A percentile compares a stretch with the other conserved stretches of the same genome.
These are phyloP conservation scores for Dissophora ornata DNA, from an alignment of 192 early-diverging fungal species.

Conservation along the genomic window DNA sequence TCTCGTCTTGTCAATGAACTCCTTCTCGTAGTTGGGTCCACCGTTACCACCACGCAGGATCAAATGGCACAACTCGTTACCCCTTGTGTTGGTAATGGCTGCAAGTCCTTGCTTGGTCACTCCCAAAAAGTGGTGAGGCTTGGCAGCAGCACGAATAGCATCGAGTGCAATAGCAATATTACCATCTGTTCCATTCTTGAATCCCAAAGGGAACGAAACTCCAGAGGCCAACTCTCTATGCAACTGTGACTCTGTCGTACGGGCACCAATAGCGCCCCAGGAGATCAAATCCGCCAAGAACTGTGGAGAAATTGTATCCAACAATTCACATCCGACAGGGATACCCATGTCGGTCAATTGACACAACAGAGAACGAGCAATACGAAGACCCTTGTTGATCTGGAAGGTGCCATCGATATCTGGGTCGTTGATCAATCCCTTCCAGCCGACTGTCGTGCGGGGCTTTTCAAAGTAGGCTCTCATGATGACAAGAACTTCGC, in stretches of 20 bases:
- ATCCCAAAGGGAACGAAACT: slow-evolving; percentile 95
- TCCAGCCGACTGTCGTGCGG: slow-evolving; percentile 94
- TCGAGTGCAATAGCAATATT: slow-evolving; percentile 80
- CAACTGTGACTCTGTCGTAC: slow-evolving; percentile 95
- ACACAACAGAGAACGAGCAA: slow-evolving; percentile 83
- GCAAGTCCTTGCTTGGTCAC: slow-evolving; percentile 95
- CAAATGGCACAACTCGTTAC: slow-evolving; percentile 88
- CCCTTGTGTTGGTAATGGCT: slow-evolving; percentile 87
- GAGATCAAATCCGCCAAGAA: slow-evolving; percentile 93
- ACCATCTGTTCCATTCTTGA: slow-evolving; percentile 99
- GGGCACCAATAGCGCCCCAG: slow-evolving; percentile 97
- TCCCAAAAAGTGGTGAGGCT: slow-evolving; percentile 91
- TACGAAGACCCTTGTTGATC: slow-evolving; percentile 96
- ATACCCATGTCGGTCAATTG: slow-evolving; percentile 85
- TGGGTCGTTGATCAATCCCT: slow-evolving; percentile 87
- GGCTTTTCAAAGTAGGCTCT: slow-evolving; percentile 99
- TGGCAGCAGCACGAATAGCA: slow-evolving; percentile 75
- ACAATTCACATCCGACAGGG: slow-evolving; percentile 88
- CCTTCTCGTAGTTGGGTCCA: slow-evolving; percentile 89
- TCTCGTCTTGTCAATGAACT: slow-evolving; percentile 67
- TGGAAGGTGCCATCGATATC: slow-evolving; percentile 84
- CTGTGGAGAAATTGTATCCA: slow-evolving; percentile 97
- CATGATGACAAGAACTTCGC: slow-evolving; percentile 92
- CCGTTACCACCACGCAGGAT: slow-evolving; percentile 90
- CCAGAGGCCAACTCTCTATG: slow-evolving; percentile 96